phyloP scores from a whole-genome alignment of 805 yeast genomes.

The Jamesozyma piceae region DNA sequence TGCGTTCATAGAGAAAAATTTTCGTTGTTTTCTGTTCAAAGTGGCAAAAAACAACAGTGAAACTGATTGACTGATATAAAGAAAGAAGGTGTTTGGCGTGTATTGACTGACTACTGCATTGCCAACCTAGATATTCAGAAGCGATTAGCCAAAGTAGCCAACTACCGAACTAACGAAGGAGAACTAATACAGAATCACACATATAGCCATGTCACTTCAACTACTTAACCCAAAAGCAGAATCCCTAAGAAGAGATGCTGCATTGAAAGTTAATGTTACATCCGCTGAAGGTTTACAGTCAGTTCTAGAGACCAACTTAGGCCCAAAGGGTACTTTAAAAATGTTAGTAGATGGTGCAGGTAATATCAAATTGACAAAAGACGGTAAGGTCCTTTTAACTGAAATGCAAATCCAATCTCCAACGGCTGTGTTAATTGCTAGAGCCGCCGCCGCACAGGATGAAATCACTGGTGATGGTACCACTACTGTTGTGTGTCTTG shows the following conservation, averaged over 20 bases:
- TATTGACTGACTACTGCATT: too few species aligned
- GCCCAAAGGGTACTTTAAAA: conserved; percentile 94
- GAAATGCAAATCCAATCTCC: conserved; percentile 97
- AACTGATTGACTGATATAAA: too few species aligned
- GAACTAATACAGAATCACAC: background rate
- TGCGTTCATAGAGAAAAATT: too few species aligned
- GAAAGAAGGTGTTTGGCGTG: too few species aligned
- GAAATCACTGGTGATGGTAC: conserved; percentile 99
- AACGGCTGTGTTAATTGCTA: conserved; percentile 82
- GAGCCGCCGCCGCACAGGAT: conserved; percentile 98
- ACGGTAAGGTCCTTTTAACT: conserved; percentile 83
- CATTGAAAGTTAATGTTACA: conserved; percentile 85
- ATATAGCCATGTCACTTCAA: conserved; percentile 50
- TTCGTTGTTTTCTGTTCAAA: too few species aligned
- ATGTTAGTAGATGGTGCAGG: conserved; percentile 97
- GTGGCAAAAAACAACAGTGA: too few species aligned
- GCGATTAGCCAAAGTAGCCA: too few species aligned
- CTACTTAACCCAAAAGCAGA: conserved; percentile 95
- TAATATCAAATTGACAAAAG: conserved; percentile 88
- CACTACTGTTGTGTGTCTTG: conserved; percentile 86
- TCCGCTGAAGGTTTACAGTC: conserved; percentile 97
- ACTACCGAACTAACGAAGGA: too few species aligned
- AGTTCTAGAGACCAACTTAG: conserved; percentile 83
- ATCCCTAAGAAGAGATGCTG: conserved; percentile 90
- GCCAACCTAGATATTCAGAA: too few species aligned